Evolutionary conservation across 2,329 filamentous ascomycete species (phyloP), one percentile per base, ranked within the genome.

Genomic region (Microcyclosporella mali): DNA sequence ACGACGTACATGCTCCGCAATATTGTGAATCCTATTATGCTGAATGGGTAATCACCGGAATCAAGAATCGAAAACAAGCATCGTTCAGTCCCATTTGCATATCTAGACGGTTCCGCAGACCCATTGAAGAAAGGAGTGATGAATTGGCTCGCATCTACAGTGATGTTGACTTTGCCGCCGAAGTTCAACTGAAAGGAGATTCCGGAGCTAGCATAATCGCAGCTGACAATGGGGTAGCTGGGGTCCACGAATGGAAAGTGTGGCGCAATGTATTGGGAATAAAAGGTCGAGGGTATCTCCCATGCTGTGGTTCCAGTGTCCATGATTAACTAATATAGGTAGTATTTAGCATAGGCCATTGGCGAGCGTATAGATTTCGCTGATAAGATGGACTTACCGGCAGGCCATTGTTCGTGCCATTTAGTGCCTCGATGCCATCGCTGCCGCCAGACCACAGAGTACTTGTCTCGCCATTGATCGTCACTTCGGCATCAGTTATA

Each of bases 1-100:
- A 64, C 59, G 30, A 62, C 55, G 45, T 64, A 64, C 55, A 63
- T 60, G 36, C 52, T 55, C 9, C 58, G 43, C 10, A 64, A 46
- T 15, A 63, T 40, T 7, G 60, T 56, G 42, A 62, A 58, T 8
- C 60, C 61, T 1, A 62, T 40, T 10, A 56, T 57, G 6, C 49
- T 42, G 36, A 57, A 58, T 8, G 44, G 41, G 30, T 45, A 30
- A 9, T 39, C 45, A 17, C 39, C 47, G 21, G 37, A 17, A 6
- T 35, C 11, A 4, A 45, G 39, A 6, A 56, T 49, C 6, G 45
- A 39, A 50, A 61, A 57, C 1, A 49, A 37, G 35, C 60, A 63
- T 8, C 51, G 47, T 2, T 54, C 45, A 2, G 49, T 39, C n/a
- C 49, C 49, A 33, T 44, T 36, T 34, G 51, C 52, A 2, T 45